Evolutionary conservation across 768 basidiomycete species (phyloP).

Genomic region (Porpolomopsis calyptriformis): DNA sequence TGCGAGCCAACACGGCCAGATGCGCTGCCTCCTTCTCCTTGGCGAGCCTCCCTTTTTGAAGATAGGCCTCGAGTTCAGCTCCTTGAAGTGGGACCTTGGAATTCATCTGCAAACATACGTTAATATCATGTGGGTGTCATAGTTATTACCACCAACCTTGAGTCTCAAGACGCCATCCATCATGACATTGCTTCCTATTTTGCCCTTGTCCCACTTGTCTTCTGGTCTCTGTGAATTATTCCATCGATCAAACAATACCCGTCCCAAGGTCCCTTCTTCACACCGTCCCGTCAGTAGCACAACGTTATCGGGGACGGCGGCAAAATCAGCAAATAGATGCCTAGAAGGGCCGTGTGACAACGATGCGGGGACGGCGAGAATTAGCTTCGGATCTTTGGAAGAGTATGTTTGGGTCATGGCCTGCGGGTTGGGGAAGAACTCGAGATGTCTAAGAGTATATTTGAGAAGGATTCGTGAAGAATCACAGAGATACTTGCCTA

Average conservation of each 20-base stretch:
- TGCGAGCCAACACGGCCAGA: conserved; percentile 72
- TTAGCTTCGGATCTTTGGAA: conserved; percentile 82
- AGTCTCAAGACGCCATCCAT: conserved; percentile 62
- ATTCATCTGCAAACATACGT: conserved; percentile 46
- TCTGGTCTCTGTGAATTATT: conserved; percentile 68
- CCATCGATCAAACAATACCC: conserved; percentile 79
- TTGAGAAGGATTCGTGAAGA: background rate
- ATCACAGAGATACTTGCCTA: conserved; percentile 42
- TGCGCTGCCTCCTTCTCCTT: conserved; percentile 82
- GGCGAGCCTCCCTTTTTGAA: conserved; percentile 60
- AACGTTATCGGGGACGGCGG: conserved; percentile 72
- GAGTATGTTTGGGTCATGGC: conserved; percentile 74
- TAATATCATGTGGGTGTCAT: conserved; percentile 6
- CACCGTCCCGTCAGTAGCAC: conserved; percentile 74
- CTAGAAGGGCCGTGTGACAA: conserved; percentile 90
- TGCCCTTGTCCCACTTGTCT: conserved; percentile 82
- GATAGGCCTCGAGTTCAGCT: conserved; percentile 71
- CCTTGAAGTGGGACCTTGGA: conserved; percentile 86
- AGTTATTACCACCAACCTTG: conserved; percentile 34
- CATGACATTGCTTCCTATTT: conserved; percentile 77
- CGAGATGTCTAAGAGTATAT: conserved; percentile 60
- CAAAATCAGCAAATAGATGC: conserved; percentile 77
- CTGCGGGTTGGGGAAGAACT: conserved; percentile 80
- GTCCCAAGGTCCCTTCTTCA: conserved; percentile 71
- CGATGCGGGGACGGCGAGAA: conserved; percentile 86